A percentile compares a stretch with the other conserved stretches of the same genome.
phyloP scores from a whole-genome alignment of 139 green algal genomes.

The Raphidocelis subcapitata region DNA sequence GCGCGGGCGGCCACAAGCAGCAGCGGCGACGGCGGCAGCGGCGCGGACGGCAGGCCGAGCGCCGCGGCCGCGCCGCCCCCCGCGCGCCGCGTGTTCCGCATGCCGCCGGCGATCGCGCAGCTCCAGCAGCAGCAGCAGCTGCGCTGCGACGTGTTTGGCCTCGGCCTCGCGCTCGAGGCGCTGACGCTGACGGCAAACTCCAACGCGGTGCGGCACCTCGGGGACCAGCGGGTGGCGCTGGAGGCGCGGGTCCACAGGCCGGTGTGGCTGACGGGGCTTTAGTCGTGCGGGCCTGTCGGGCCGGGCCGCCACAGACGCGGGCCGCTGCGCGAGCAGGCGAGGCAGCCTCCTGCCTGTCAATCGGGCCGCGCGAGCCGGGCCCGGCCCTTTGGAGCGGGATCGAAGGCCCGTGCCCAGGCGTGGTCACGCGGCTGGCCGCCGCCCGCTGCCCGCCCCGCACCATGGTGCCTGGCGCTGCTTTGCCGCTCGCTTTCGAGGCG shows the following conservation, averaged over 20 bases:
- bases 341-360: no score
- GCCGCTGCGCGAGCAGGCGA: no score
- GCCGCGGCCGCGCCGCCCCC: neutral
- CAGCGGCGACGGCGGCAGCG: slow-evolving; percentile 1
- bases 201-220: slow-evolving; percentile 29
- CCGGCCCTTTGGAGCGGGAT: no score
- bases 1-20: neutral
- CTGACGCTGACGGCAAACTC: slow-evolving; percentile 58
- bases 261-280: slow-evolving; percentile 59
- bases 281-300: no score
- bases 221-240: slow-evolving; percentile 35
- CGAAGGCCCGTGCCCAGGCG: no score
- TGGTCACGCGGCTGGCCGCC: no score
- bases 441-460: no score
- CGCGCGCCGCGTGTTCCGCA: neutral
- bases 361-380: no score
- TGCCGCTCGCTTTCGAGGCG: no score
- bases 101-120: neutral
- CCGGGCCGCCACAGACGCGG: no score
- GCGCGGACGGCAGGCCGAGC: no score
- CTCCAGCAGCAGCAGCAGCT: slow-evolving; percentile 23
- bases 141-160: slow-evolving; percentile 43
- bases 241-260: slow-evolving; percentile 49
- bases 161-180: slow-evolving; percentile 37
- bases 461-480: no score